Base-by-base conservation (phyloP, 1,284 basidiomycete species). In the Lentinula novae-zelandiae region DNA sequence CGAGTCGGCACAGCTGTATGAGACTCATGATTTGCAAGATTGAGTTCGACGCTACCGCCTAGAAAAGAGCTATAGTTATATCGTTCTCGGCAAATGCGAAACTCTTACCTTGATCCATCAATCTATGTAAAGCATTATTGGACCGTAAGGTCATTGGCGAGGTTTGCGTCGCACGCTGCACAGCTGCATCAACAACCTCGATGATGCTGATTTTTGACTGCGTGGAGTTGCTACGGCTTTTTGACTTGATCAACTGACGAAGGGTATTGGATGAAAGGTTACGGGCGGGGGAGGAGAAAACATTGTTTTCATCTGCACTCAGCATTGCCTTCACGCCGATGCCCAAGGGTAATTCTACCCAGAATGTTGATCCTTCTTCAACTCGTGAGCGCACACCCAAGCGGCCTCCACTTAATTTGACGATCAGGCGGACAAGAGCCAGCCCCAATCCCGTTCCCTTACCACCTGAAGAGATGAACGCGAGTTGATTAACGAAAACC, bases 381-480 rank as follows among this genome's bases (percentile, higher is more conserved):
- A 82, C 75, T 69, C 85, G 84, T 5, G 86, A 88, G 63, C 74
- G 76, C 20, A 90, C 82, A n/a, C 93, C 92, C 9, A 95, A 76
- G 22, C 92, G 82, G 5, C 93, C 94, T 8, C 89, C 87, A 58
- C 83, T 88, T 38, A 93, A 78, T 72, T 90, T 92, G 64, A 96
- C 90, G 61, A 96, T 95, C 70, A 93, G 92, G 44, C 92, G 81
- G n/a, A 95, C 92, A 20, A 96, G 82, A 1, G 93, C 93, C 20
- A 96, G 73, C 12, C 93, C 94, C n/a, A 95, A 76, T 2, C 93
- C 93, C 0, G 91, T 93, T 2, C 93, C 93, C 75, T 95, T 95
- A 8, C 91, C 92, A 63, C 91, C 82, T 77, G 61, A 52, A 58
- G 57, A 34, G 49, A 59, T 57, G 12, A 57, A 60, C 38, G 10